Evolutionary conservation across 768 basidiomycete species (phyloP).

Genomic region (Hericium rajendrae): DNA sequence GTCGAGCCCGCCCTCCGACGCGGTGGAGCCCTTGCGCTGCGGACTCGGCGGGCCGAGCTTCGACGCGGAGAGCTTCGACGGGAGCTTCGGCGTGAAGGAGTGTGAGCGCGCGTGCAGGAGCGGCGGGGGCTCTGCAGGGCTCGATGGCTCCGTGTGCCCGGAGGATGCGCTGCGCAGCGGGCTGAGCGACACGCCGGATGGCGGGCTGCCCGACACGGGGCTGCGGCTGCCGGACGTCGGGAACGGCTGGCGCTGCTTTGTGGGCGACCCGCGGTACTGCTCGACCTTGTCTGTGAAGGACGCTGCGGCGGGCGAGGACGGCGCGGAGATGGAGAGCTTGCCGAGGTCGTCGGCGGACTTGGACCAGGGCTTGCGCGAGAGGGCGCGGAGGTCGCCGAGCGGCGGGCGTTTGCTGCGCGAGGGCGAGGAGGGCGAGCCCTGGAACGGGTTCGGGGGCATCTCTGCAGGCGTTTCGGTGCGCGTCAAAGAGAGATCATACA

Average conservation of each 20-base stretch:
- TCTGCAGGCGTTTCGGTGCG: slow-evolving; percentile 33
- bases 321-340: slow-evolving; percentile 32
- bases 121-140: slow-evolving; percentile 8
- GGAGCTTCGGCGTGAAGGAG: slow-evolving; percentile 61
- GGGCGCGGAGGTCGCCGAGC: slow-evolving; percentile 57
- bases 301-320: slow-evolving; percentile 30
- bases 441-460: slow-evolving; percentile 17
- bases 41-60: slow-evolving; percentile 34
- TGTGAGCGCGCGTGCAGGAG: slow-evolving; percentile 50
- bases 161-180: slow-evolving; percentile 20
- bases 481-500: slow-evolving; percentile 46
- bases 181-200: slow-evolving; percentile 22
- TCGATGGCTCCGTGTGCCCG: slow-evolving; percentile 14
- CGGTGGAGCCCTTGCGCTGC: slow-evolving; percentile 38
- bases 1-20: slow-evolving; percentile 10
- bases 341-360: slow-evolving; percentile 72
- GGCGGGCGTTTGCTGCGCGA: slow-evolving; percentile 26
- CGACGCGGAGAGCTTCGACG: slow-evolving; percentile 56
- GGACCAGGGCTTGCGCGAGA: slow-evolving; percentile 60
- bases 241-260: slow-evolving; percentile 23
- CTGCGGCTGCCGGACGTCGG: slow-evolving; percentile 11
- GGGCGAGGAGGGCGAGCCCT: slow-evolving; percentile 21
- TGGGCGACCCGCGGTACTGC: slow-evolving; percentile 46
- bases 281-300: slow-evolving; percentile 54
- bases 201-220: slow-evolving; percentile 8